Base-by-base conservation (phyloP, 106 monocot genomes). In the Narthecium ossifragum region DNA sequence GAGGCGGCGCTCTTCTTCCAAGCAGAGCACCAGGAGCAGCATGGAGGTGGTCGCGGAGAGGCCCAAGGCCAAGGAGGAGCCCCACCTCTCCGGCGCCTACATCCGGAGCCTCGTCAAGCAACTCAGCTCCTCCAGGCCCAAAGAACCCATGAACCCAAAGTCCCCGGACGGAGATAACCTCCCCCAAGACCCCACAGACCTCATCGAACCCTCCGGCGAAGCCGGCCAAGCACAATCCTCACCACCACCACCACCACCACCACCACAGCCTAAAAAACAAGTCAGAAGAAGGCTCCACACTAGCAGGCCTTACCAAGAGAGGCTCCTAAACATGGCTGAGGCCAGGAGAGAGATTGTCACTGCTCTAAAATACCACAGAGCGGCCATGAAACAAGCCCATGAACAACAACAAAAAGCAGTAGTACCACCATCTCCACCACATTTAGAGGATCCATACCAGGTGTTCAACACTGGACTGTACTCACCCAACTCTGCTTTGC, bases 341-440 rank as follows among this genome's bases (percentile, higher is more conserved):
- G 94, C 89, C 0, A 77, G 94, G 59, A 66, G 83, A 75, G 94
- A 94, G 75, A 86, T 94, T 33, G 89, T 86, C 2, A 77, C 88
- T 29, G 94, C 94, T 2, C 85, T 94, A 61, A 89, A 83, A 52
- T 62, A 78, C 48, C 94, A 94, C 55, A 82, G 94, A 65, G 86
- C 89, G 31, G 20, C 89, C 33, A 94, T 94, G 85, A 89, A 80
- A 70, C 78, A 77, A 72, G 81, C 81, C 46, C 75, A 58, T 2
- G 72, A 82, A 34, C 73, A 74, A 31, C 70, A 73, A 24, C 69
- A 81, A 10, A 70, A 73, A 43, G 17, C 56, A 79, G 13, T 67
- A 68, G n/a, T 43, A 54, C 56, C 39, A 18, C 28, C 28, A 66
- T 59, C 45, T 53, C 32, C 57, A 51, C 33, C 28, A 23, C 6